Evolutionary conservation across 768 basidiomycete genomes (phyloP).

Genomic region (Lactifluus volemus): DNA sequence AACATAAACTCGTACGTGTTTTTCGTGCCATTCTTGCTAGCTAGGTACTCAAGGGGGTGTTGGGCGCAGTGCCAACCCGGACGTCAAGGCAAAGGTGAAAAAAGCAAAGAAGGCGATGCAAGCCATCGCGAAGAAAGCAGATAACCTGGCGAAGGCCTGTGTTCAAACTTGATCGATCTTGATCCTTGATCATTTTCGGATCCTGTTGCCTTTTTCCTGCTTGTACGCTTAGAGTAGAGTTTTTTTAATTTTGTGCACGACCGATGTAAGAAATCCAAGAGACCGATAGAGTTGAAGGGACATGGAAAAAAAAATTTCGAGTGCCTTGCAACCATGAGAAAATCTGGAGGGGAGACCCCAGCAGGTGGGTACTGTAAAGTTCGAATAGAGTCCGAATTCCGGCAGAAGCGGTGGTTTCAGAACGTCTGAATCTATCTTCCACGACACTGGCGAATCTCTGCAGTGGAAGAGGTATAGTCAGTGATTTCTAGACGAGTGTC

Average conservation of each 20-base stretch:
- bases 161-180: slow-evolving; percentile 1
- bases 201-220: background rate
- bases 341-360: background rate
- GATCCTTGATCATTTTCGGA: background rate
- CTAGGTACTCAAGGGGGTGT: background rate
- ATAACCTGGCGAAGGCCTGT: background rate
- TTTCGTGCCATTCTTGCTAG: background rate
- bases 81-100: background rate
- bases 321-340: background rate
- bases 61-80: background rate
- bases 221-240: background rate
- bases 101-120: background rate
- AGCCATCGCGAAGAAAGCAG: background rate
- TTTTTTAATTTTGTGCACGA: background rate
- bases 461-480: background rate
- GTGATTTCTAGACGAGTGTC: background rate
- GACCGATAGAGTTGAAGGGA: background rate
- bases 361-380: background rate
- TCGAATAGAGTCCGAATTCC: background rate
- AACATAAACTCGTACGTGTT: background rate
- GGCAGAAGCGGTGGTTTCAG: background rate
- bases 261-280: background rate
- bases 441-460: background rate
- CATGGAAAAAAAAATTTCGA: background rate
- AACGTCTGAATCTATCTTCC: background rate